Conservation (phyloP, 2,329 filamentous ascomycete species). For the Lachnellula subtilissima region DNA sequence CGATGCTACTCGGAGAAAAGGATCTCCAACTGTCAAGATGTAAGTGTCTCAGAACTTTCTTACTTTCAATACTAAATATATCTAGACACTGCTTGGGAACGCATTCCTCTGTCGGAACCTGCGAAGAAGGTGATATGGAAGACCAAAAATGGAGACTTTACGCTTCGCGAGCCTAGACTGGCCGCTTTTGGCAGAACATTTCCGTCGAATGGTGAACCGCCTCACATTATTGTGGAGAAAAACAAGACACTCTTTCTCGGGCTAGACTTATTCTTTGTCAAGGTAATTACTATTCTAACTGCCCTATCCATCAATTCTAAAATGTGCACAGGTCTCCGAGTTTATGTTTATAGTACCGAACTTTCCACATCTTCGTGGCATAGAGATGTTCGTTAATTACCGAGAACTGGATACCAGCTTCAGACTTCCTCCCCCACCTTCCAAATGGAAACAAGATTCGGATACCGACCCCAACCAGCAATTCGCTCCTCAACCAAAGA, state of each 20-base stretch:
- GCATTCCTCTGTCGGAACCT: slow-evolving; percentile 45
- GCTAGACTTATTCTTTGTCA: slow-evolving; percentile 63
- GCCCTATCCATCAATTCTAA: slow-evolving; percentile 19
- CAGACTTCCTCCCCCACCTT: slow-evolving; percentile 8
- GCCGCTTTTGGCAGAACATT: slow-evolving; percentile 51
- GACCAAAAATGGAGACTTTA: slow-evolving; percentile 52
- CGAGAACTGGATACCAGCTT: slow-evolving; percentile 39
- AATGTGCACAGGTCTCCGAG: slow-evolving; percentile 48
- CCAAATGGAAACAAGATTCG: slow-evolving; percentile 57
- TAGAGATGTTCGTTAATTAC: slow-evolving; percentile 55
- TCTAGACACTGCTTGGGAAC: slow-evolving; percentile 56
- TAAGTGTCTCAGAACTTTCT: slow-evolving; percentile 35
- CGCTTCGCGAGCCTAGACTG: slow-evolving; percentile 46
- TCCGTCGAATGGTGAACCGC: slow-evolving; percentile 30
- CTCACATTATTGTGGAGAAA: slow-evolving; percentile 15
- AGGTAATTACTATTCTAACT: slow-evolving; percentile 40
- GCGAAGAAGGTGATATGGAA: slow-evolving; percentile 58
- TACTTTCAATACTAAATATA: slow-evolving; percentile 9
- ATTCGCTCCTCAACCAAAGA: slow-evolving; percentile 53
- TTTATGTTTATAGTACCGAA: slow-evolving; percentile 54
- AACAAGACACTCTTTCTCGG: slow-evolving; percentile 38
- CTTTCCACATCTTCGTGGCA: slow-evolving; percentile 52
- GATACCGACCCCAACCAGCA: slow-evolving; percentile 46
- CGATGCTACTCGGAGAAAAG: slow-evolving; percentile 60
- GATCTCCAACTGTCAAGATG: slow-evolving; percentile 56